phyloP scores from a whole-genome alignment of 768 basidiomycete species.

The Chalciporus sphaerocephalus region DNA sequence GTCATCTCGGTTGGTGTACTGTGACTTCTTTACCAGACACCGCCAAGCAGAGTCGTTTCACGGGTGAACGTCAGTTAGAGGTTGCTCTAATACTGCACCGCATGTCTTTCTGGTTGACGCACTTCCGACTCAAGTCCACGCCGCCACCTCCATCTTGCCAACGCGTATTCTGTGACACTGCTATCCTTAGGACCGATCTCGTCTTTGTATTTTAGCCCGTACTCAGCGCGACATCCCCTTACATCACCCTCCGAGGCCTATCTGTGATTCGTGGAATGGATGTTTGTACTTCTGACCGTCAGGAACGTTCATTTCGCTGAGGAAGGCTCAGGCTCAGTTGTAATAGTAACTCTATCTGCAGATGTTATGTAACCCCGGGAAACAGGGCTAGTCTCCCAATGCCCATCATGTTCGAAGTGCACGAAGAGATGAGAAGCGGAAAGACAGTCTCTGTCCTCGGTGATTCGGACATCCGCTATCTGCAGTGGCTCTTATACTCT shows the following conservation, averaged over 20 bases:
- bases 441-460: slow-evolving; percentile 18
- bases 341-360: slow-evolving; percentile 25
- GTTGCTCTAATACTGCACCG: no score
- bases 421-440: slow-evolving; percentile 20
- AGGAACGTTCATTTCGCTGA: slow-evolving; percentile 11
- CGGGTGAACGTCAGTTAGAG: slow-evolving; percentile 1
- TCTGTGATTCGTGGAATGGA: neutral
- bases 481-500: slow-evolving; percentile 5
- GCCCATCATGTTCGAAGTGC: slow-evolving; percentile 13
- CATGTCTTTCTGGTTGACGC: neutral
- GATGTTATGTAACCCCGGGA: slow-evolving; percentile 22
- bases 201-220: neutral
- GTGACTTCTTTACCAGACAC: slow-evolving; percentile 19
- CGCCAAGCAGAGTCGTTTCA: slow-evolving; percentile 17
- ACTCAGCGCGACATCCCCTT: neutral
- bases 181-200: neutral
- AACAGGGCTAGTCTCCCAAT: slow-evolving; percentile 7
- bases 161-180: no score
- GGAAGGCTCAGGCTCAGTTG: slow-evolving; percentile 14
- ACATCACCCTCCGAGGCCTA: neutral
- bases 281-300: slow-evolving; percentile 5
- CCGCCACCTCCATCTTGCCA: no score
- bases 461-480: slow-evolving; percentile 12
- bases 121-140: neutral
- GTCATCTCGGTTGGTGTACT: slow-evolving; percentile 15